Evolutionary conservation across 2,329 filamentous ascomycete genomes (phyloP), one percentile per base, ranked within the genome.

Genomic region (Zasmidium citrigriseum): DNA sequence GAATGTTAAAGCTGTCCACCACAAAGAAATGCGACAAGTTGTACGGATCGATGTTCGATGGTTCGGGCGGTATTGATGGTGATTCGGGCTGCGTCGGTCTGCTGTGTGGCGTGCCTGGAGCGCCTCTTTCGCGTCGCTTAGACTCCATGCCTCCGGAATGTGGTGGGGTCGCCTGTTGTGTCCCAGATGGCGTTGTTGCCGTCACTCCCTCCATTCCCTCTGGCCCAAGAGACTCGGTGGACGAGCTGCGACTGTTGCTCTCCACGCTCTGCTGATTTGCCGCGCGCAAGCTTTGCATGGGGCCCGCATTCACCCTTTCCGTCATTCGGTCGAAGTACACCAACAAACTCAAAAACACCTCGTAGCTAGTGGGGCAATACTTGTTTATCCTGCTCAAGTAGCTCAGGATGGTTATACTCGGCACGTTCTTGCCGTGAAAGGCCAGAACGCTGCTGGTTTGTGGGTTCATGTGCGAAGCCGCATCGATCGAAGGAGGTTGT

Each of bases 251-350:
- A 38, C 61, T 64, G 24, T 65, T 61, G 20, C 68, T 46, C 55
- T 77, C 70, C 58, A 78, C 64, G 18, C 76, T 76, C 75, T 66
- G 78, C 71, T 75, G 85, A 79, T 78, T 80, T 46, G 76, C 76
- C 64, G 78, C 77, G 64, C 70, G 76, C 83, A 88, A 70, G 62
- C 83, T 86, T 71, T 89, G 86, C 73, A 89, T 83, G 5, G 91
- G 89, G 58, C 88, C 83, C 46, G 89, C 88, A 72, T 98, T 98
- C 59, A 98, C 92, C 58, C 91, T 85, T 74, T 98, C 95, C 46
- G 93, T 97, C 95, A 99, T 99, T 62, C 95, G 89, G 74, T 99
- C 95, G 76, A 99, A 99, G 76, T 98, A 99, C 27, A 99, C 93
- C 55, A 99, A 78, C 69, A 99, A 77, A 72, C 93, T 97, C 60